Evolutionary conservation across 805 yeast genomes (phyloP).

Genomic region (Myxozyma nipponensis): DNA sequence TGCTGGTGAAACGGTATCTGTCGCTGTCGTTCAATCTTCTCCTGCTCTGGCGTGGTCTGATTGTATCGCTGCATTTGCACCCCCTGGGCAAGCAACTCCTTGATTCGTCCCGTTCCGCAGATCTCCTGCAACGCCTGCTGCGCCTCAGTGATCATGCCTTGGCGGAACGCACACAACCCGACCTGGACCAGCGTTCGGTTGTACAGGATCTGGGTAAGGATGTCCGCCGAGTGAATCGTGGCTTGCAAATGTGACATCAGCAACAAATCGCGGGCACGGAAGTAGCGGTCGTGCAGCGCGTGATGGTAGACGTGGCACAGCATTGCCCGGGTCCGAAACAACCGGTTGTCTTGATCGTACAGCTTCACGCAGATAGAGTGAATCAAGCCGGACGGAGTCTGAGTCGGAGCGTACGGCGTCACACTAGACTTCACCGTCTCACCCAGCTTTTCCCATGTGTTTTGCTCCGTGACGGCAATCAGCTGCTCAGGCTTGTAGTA

Average conservation of each 20-base stretch:
- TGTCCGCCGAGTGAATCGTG: constrained; percentile 77
- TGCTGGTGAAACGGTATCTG: constrained; percentile 97
- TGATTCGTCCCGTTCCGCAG: constrained; percentile 77
- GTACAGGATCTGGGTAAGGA: constrained; percentile 82
- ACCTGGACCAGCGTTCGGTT: constrained; percentile 94
- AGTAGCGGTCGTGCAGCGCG: constrained; percentile 81
- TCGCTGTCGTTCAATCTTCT: constrained; percentile 62
- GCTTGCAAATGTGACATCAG: constrained; percentile 81
- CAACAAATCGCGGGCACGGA: constrained; percentile 82
- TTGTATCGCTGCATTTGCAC: constrained; percentile 57
- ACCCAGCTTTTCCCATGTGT: constrained; percentile 65
- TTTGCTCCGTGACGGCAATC: constrained; percentile 61
- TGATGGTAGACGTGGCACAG: constrained; percentile 83
- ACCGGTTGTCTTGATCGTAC: constrained; percentile 60
- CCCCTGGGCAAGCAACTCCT: constrained; percentile 93
- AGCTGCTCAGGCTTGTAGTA: constrained; percentile 84
- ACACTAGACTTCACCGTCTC: constrained; percentile 34
- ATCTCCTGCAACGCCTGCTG: constrained; percentile 85
- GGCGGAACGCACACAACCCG: constrained; percentile 92
- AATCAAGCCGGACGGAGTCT: constrained; percentile 53
- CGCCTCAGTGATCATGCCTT: constrained; percentile 78
- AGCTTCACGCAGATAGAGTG: constrained; percentile 62
- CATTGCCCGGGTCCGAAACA: constrained; percentile 77
- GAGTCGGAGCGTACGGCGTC: constrained; percentile 39
- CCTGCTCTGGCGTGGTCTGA: constrained; percentile 44